Percentiles rank a stretch among this genome's conserved stretches.
phyloP scores from a whole-genome alignment of 129 eudicot genomes.

The Deinandra increscens region DNA sequence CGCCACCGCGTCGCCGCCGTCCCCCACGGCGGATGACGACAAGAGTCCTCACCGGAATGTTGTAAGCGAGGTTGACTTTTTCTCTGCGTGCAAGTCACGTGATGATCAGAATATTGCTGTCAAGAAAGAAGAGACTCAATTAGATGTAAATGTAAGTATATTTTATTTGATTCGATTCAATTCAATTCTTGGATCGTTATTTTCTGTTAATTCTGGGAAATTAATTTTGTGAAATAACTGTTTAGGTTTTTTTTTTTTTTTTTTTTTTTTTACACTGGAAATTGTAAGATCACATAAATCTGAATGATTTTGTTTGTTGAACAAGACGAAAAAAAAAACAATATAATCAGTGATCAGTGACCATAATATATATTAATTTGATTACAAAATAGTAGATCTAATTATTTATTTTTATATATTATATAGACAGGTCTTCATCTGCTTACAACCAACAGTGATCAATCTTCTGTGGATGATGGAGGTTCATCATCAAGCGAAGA shows the following conservation, averaged over 20 bases:
- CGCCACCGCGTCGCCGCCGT: conserved; percentile 22
- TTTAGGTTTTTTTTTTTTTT: background rate
- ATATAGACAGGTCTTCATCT: conserved; percentile 75
- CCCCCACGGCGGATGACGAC: background rate
- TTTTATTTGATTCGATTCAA: too few species aligned
- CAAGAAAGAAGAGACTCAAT: conserved; percentile 51
- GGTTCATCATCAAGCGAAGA: conserved; percentile 48
- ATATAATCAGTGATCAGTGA: too few species aligned
- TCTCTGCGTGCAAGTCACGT: conserved; percentile 41
- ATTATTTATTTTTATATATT: conserved; percentile 8
- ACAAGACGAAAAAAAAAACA: too few species aligned
- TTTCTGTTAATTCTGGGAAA: background rate
- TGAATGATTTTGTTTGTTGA: too few species aligned
- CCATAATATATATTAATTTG: too few species aligned
- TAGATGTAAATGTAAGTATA: conserved; percentile 67
- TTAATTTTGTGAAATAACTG: background rate
- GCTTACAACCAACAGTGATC: conserved; percentile 63
- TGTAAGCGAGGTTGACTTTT: conserved; percentile 66
- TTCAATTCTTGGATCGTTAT: background rate
- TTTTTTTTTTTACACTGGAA: background rate
- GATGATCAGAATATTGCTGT: conserved; percentile 31
- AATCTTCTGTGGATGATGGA: conserved; percentile 70
- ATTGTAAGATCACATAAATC: background rate
- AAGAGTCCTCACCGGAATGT: conserved; percentile 23
- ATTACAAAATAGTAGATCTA: conserved; percentile 15